Evolutionary conservation across 2,329 filamentous ascomycete genomes (phyloP).

Genomic region (Sordariomycetes sp.): DNA sequence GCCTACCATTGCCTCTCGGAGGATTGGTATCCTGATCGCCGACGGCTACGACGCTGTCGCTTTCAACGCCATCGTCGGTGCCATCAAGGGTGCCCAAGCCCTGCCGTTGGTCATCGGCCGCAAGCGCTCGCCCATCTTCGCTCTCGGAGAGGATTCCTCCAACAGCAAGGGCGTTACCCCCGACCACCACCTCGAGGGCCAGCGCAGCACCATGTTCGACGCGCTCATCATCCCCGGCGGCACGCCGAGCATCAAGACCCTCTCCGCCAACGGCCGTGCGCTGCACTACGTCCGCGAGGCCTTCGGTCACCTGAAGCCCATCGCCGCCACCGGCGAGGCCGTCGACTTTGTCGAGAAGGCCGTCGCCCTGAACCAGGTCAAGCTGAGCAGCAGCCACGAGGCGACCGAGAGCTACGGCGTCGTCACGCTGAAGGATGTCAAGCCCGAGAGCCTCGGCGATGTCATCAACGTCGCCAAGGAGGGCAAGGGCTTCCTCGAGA

Average conservation of each 20-base stretch:
- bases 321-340: slow-evolving; percentile 67
- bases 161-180: slow-evolving; percentile 48
- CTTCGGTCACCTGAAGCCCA: slow-evolving; percentile 73
- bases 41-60: slow-evolving; percentile 64
- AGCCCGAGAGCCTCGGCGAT: slow-evolving; percentile 51
- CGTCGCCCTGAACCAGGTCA: slow-evolving; percentile 31
- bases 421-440: slow-evolving; percentile 50
- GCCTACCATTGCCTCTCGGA: slow-evolving; percentile 61
- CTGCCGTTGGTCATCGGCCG: slow-evolving; percentile 66
- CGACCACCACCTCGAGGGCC: slow-evolving; percentile 72
- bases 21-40: slow-evolving; percentile 66
- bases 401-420: slow-evolving; percentile 65
- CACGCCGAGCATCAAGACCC: slow-evolving; percentile 47
- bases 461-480: slow-evolving; percentile 55
- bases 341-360: slow-evolving; percentile 50
- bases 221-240: slow-evolving; percentile 71
- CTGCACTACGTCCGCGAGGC: slow-evolving; percentile 72
- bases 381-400: slow-evolving; percentile 31
- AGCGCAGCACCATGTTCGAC: slow-evolving; percentile 75
- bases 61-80: slow-evolving; percentile 56
- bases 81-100: slow-evolving; percentile 52
- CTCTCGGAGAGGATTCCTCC: slow-evolving; percentile 46
- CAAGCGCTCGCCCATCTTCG: slow-evolving; percentile 55
- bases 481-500: slow-evolving; percentile 59
- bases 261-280: slow-evolving; percentile 62